Percentiles rank a stretch among this genome's conserved stretches.
Conservation (phyloP, 306 rosid genomes). For the Delonix regia region DNA sequence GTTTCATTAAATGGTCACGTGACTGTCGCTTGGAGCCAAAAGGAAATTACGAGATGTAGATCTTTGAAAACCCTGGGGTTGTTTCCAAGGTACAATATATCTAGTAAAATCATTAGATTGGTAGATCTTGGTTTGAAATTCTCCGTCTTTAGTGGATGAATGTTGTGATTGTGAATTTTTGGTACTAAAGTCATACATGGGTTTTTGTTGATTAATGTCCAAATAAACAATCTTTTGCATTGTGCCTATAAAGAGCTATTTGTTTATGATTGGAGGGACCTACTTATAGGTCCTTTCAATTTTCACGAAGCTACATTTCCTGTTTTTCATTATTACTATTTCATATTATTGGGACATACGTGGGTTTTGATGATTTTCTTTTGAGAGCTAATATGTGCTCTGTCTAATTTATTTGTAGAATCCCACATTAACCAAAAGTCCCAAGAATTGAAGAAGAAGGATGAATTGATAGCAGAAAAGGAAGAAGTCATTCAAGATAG, state of each 20-base stretch:
- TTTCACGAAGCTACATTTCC: background rate
- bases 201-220: constrained; percentile 49
- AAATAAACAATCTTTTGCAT: constrained; percentile 63
- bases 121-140: background rate
- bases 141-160: background rate
- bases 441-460: constrained; percentile 52
- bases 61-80: background rate
- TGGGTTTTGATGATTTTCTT: constrained; percentile 11
- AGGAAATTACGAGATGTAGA: constrained; percentile 11
- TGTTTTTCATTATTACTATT: background rate
- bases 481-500: constrained; percentile 49
- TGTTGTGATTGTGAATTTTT: background rate
- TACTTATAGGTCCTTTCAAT: constrained; percentile 7
- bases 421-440: constrained; percentile 45
- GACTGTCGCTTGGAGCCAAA: constrained; percentile 38
- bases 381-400: constrained; percentile 23
- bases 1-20: constrained; percentile 1
- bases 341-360: background rate
- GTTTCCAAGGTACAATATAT: background rate
- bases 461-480: constrained; percentile 50
- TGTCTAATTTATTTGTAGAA: constrained; percentile 45
- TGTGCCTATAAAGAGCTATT: constrained; percentile 7
- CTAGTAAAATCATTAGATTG: background rate
- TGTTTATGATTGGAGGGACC: constrained; percentile 14
- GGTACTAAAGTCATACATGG: constrained; percentile 67